Conservation (phyloP, 2,329 filamentous ascomycete genomes). For the Myriosclerotinia scirpicola region DNA sequence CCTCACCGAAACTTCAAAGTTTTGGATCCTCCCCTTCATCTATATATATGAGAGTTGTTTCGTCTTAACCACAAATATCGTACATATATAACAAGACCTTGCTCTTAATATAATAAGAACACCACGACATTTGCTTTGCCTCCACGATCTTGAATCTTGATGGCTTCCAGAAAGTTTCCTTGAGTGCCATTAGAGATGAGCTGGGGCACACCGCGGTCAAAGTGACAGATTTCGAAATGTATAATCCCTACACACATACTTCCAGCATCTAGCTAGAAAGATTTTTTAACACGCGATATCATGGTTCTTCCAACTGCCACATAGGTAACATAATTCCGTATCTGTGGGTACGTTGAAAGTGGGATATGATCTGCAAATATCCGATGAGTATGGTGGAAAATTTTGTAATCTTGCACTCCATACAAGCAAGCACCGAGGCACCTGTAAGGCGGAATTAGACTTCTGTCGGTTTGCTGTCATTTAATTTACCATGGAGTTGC, state of each 20-base stretch:
- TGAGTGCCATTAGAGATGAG: conserved; percentile 2
- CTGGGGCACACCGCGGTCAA: not conserved
- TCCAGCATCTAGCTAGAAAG: not conserved
- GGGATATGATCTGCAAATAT: conserved; percentile 11
- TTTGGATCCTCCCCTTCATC: not conserved
- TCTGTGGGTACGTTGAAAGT: not conserved
- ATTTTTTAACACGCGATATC: not conserved
- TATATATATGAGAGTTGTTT: not conserved
- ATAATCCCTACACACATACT: not conserved
- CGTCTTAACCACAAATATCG: not conserved
- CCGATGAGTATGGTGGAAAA: not conserved
- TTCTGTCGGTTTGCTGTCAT: not conserved
- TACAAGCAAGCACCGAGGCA: not conserved
- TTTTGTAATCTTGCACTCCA: not conserved
- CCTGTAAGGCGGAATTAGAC: conserved; percentile 12
- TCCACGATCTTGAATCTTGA: not conserved
- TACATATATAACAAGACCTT: conserved; percentile 6
- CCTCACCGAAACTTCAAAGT: not conserved
- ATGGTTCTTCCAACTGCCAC: not conserved
- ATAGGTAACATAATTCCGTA: not conserved
- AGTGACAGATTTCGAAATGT: not conserved
- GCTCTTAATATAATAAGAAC: not conserved
- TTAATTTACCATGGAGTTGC: conserved; percentile 1
- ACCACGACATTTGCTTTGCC: not conserved
- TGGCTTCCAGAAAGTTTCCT: not conserved